These are phyloP conservation scores for Stephania cephalantha DNA, from an alignment of 164 flowering plant species.

Conservation along the genomic window DNA sequence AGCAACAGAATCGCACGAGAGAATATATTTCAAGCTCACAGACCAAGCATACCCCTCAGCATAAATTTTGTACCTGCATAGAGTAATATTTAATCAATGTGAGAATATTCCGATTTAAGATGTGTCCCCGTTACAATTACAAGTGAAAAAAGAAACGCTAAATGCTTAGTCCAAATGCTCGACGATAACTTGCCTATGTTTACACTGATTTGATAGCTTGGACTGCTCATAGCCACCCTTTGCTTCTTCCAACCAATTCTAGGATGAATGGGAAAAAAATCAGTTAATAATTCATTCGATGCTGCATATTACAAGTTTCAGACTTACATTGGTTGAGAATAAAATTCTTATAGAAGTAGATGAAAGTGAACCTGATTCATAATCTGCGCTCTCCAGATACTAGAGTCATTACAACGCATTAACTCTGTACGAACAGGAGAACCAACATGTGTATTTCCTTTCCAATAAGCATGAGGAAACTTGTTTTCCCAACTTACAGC, in stretches of 20 bases:
- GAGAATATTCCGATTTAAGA: neutral
- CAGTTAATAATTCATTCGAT: neutral
- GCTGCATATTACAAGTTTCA: too few species aligned
- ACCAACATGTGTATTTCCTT: conserved; percentile 75
- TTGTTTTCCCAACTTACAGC: conserved; percentile 45
- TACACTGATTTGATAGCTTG: conserved; percentile 74
- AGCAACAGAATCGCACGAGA: conserved; percentile 70
- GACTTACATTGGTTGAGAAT: neutral
- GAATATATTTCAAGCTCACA: conserved; percentile 82
- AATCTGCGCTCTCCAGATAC: conserved; percentile 62
- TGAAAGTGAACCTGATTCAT: conserved; percentile 58
- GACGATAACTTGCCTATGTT: conserved; percentile 44
- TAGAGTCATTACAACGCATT: conserved; percentile 54
- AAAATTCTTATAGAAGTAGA: neutral
- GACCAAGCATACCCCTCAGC: conserved; percentile 98
- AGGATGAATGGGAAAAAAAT: conserved; percentile 1
- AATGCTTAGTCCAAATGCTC: neutral
- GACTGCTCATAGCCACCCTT: conserved; percentile 60
- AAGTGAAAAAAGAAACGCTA: neutral
- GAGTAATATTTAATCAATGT: neutral
- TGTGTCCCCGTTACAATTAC: neutral
- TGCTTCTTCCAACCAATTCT: conserved; percentile 80
- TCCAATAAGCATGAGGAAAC: conserved; percentile 71
- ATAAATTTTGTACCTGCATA: conserved; percentile 78
- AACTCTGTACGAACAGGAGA: conserved; percentile 57